phyloP scores from a whole-genome alignment of 805 yeast species.

The Ogataea populi-albae region DNA sequence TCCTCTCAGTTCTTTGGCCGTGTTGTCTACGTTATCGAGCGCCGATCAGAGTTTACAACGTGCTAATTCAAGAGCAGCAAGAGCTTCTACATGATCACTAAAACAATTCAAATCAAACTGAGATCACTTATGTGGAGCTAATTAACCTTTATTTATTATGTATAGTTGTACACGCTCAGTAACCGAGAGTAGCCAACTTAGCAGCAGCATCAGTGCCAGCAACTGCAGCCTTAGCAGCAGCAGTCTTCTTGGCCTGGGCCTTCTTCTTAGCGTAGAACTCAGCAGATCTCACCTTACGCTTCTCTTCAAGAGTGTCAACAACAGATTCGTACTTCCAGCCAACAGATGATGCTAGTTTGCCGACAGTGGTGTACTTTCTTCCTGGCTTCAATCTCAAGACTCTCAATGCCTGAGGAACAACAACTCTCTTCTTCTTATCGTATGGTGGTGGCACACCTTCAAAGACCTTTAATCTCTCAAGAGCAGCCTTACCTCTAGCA shows the following conservation, averaged over 20 bases:
- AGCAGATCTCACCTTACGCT: conserved; percentile 98
- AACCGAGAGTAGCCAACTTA: conserved; percentile 96
- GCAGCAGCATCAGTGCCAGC: conserved; percentile 89
- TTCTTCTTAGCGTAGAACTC: conserved; percentile 99
- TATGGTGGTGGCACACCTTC: conserved; percentile 99
- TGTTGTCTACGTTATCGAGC: too few relatives aligned
- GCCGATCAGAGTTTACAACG: too few relatives aligned
- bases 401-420: conserved; percentile 99
- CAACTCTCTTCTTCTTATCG: conserved; percentile 99
- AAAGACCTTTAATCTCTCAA: conserved; percentile 98
- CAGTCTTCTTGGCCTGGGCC: conserved; percentile 90
- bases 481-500: conserved; percentile 99
- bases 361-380: conserved; percentile 98
- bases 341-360: conserved; percentile 92
- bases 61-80: too few relatives aligned
- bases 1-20: not conserved
- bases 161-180: conserved; percentile 53
- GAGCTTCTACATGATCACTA: too few relatives aligned
- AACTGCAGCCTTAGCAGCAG: conserved; percentile 80
- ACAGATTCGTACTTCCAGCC: conserved; percentile 99
- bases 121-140: too few relatives aligned
- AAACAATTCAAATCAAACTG: conserved; percentile 9
- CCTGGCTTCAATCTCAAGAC: conserved; percentile 99
- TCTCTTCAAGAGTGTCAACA: conserved; percentile 96
- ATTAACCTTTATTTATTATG: conserved; percentile 17